Evolutionary conservation across 2,329 filamentous ascomycete genomes (phyloP), one percentile per base, ranked within the genome.

Genomic region (Claviceps maximensis): DNA sequence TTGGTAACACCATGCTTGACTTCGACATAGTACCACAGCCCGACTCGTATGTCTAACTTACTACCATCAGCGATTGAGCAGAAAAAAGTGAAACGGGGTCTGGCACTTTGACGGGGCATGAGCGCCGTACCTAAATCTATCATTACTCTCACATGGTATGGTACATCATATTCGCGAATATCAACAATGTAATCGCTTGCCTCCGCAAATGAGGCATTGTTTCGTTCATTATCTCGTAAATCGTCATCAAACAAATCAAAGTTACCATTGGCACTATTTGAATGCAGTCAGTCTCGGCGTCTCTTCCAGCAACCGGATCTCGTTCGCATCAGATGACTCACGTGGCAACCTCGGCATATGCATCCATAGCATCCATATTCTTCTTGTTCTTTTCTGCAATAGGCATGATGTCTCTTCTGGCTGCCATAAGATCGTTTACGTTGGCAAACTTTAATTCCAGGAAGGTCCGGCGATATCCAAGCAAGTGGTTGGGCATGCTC

Each of bases 151-250:
- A 98, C 93, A 75, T 98, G 93, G 75, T 98, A 98, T 59, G 93
- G 94, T 63, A 98, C 94, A 71, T 98, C 93, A 70, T 95, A 98
- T 75, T 98, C 93, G 77, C 93, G 84, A 68, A 98, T 95, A 78
- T 98, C 94, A 72, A 96, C 80, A 77, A 98, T 89, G 69, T 85
- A 96, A 77, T 97, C 91, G 77, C 89, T 95, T 55, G 91, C 89
- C 69, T 97, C 90, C 61, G 84, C 76, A 72, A 89, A 84, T 59
- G 77, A 76, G 67, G 78, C 79, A 74, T 84, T 89, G 73, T 77
- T 75, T 78, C 84, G 83, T 83, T 78, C 80, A 69, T 93, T 86
- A 67, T 89, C 80, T 79, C 87, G 79, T 78, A 74, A 75, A 69
- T 91, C 87, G 66, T 96, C 87, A 67, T 97, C 91, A 81, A 95